Conservation (phyloP, 768 basidiomycete genomes). For the Gautieria morchelliformis region DNA sequence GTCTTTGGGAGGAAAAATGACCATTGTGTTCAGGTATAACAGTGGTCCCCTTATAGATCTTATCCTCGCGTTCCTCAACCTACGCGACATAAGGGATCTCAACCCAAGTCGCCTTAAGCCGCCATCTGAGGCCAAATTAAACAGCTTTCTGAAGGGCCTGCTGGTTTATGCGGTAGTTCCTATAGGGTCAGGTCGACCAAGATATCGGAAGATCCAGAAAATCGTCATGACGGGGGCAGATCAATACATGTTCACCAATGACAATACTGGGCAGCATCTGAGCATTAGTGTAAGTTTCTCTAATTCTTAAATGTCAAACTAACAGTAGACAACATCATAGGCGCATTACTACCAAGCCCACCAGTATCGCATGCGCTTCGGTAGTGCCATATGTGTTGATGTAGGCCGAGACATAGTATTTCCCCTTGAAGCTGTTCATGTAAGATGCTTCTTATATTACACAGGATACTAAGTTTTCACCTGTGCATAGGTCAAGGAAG, state of each 20-base stretch:
- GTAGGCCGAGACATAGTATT: conserved; percentile 28
- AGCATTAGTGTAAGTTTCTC: neutral
- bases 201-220: neutral
- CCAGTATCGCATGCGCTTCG: conserved; percentile 20
- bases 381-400: conserved; percentile 30
- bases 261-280: neutral
- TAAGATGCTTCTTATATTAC: neutral
- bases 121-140: conserved; percentile 4
- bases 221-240: conserved; percentile 5
- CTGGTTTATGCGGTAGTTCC: neutral
- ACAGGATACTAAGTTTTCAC: neutral
- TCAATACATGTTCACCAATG: neutral
- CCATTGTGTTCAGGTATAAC: conserved; percentile 3
- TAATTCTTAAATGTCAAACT: neutral
- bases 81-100: neutral
- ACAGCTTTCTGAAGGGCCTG: neutral
- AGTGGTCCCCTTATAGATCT: conserved; percentile 5
- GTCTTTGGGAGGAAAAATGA: neutral
- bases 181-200: neutral
- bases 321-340: conserved; percentile 21
- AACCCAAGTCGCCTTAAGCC: conserved; percentile 9
- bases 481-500: conserved; percentile 22
- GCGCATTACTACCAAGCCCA: conserved; percentile 30
- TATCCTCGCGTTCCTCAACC: neutral
- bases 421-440: conserved; percentile 37